These are phyloP conservation scores for Mycena sp. DNA, from an alignment of 1,284 basidiomycete species.

Conservation along the genomic window DNA sequence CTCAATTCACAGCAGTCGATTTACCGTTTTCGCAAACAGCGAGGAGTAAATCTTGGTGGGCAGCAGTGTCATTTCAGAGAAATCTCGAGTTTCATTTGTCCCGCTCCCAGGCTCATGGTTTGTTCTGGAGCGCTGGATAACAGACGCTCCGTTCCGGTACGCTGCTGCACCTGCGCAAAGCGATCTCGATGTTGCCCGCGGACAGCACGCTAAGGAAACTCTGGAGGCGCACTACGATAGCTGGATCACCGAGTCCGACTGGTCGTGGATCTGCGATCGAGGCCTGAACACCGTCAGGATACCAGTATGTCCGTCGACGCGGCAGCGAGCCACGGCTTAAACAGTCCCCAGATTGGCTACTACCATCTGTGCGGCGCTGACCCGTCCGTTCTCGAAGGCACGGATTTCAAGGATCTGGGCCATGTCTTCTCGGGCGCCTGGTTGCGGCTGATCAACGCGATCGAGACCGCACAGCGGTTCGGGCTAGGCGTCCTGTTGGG, in stretches of 20 bases:
- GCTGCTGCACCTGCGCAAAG: constrained; percentile 70
- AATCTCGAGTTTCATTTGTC: not conserved
- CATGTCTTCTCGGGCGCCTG: constrained; percentile 79
- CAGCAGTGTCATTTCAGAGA: constrained; percentile 7
- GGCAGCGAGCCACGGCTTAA: not conserved
- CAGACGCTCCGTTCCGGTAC: constrained; percentile 61
- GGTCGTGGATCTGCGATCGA: constrained; percentile 75
- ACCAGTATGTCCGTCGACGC: constrained; percentile 60
- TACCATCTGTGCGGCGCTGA: constrained; percentile 77
- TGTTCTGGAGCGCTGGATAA: constrained; percentile 81
- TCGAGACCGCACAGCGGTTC: constrained; percentile 67
- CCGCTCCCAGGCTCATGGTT: constrained; percentile 73
- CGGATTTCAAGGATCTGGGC: constrained; percentile 73
- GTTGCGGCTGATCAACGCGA: constrained; percentile 64
- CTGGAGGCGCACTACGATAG: constrained; percentile 86
- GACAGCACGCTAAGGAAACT: constrained; percentile 64
- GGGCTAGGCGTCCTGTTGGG: constrained; percentile 87
- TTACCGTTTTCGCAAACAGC: constrained; percentile 79
- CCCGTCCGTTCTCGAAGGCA: constrained; percentile 70
- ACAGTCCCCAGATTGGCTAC: constrained; percentile 71
- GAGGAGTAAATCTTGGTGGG: constrained; percentile 85
- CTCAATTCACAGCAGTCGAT: constrained; percentile 21
- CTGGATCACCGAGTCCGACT: constrained; percentile 79
- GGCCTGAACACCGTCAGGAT: constrained; percentile 89
- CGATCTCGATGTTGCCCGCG: constrained; percentile 80